phyloP scores from a whole-genome alignment of 441 rosid genomes.

The Eruca vesicaria region DNA sequence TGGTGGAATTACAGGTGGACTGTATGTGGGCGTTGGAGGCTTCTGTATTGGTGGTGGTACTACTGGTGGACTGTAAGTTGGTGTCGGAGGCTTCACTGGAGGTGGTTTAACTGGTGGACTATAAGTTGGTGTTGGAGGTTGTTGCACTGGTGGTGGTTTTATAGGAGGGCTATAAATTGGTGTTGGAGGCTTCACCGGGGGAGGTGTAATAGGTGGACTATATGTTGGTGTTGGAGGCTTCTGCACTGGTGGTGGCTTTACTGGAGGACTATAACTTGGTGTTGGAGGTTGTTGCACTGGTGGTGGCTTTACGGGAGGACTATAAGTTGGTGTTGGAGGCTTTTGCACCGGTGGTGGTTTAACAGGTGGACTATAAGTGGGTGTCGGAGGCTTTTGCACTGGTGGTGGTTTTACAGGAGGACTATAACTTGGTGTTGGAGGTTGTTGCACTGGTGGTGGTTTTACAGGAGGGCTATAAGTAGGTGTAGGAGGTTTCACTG shows the following conservation, averaged over 20 bases:
- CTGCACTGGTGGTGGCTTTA: neutral
- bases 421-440: constrained; percentile 13
- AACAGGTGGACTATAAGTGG: neutral
- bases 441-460: neutral
- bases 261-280: constrained; percentile 11
- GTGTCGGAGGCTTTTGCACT: neutral
- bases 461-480: neutral
- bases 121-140: neutral
- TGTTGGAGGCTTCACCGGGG: neutral
- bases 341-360: neutral
- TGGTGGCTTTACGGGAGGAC: constrained; percentile 14
- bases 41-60: neutral
- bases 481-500: neutral
- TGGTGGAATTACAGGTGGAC: neutral
- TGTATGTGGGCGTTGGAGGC: constrained; percentile 10
- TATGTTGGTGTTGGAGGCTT: constrained; percentile 10
- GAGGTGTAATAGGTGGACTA: neutral
- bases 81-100: neutral
- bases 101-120: neutral
- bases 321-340: constrained; percentile 19
- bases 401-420: constrained; percentile 2
- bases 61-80: neutral
- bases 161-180: neutral
- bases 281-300: neutral
- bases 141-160: neutral